Evolutionary conservation across 495 filamentous ascomycete species (phyloP).

Genomic region (Letharia columbiana): DNA sequence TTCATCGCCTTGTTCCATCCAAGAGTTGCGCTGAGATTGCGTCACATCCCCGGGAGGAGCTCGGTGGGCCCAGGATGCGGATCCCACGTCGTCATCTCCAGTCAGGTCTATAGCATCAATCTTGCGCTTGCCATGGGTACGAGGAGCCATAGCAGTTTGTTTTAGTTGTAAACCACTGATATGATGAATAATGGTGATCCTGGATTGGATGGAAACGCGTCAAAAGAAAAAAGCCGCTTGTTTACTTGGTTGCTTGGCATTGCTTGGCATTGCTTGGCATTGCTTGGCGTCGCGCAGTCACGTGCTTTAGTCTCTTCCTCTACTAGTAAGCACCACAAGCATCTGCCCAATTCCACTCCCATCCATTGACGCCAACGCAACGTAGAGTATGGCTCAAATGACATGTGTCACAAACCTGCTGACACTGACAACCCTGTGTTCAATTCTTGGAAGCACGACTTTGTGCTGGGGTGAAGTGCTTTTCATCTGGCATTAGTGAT

Average conservation of each 20-base stretch:
- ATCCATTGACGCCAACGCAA: too few relatives aligned
- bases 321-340: too few relatives aligned
- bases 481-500: background rate
- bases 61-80: slow-evolving; percentile 1
- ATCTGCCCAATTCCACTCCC: too few relatives aligned
- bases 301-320: background rate
- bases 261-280: background rate
- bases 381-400: too few relatives aligned
- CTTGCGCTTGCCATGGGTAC: slow-evolving; percentile 12
- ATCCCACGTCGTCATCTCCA: slow-evolving; percentile 32
- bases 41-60: slow-evolving; percentile 20
- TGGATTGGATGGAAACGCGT: background rate
- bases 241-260: background rate
- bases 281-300: background rate
- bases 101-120: slow-evolving; percentile 36
- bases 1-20: slow-evolving; percentile 25
- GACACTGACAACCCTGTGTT: background rate
- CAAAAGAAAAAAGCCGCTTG: background rate
- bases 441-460: background rate
- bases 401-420: background rate
- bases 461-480: background rate
- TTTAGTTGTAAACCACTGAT: too few relatives aligned
- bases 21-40: slow-evolving; percentile 21
- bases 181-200: too few relatives aligned
- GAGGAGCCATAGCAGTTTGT: slow-evolving; percentile 2